Evolutionary conservation across 2,329 filamentous ascomycete species (phyloP).

Genomic region (Trichoderma sp.): DNA sequence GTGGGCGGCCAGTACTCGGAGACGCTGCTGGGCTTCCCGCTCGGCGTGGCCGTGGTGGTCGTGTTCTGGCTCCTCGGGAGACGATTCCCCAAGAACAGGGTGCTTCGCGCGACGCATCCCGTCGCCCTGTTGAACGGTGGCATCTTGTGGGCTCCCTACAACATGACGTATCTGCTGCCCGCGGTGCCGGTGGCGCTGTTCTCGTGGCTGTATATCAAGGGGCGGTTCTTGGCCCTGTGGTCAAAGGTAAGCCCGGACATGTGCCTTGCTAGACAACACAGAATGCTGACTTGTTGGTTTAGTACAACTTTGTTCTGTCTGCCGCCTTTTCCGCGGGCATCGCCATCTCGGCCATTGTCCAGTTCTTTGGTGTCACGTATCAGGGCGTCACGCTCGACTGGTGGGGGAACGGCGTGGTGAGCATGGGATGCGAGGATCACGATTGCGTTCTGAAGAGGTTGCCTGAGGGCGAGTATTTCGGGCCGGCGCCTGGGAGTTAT

Average conservation of each 20-base stretch:
- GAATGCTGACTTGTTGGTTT: slow-evolving; percentile 25
- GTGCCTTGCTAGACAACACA: background rate
- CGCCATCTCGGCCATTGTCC: slow-evolving; percentile 46
- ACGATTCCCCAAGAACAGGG: slow-evolving; percentile 37
- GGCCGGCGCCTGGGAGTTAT: slow-evolving; percentile 30
- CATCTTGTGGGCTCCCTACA: slow-evolving; percentile 49
- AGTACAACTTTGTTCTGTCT: slow-evolving; percentile 52
- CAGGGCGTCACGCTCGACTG: slow-evolving; percentile 41
- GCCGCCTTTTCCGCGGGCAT: slow-evolving; percentile 48
- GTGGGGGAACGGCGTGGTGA: slow-evolving; percentile 47
- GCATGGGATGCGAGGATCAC: slow-evolving; percentile 33
- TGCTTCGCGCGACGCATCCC: slow-evolving; percentile 47
- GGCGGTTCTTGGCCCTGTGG: slow-evolving; percentile 52
- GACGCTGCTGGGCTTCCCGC: slow-evolving; percentile 44
- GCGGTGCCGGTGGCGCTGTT: slow-evolving; percentile 51
- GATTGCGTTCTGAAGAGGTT: slow-evolving; percentile 31
- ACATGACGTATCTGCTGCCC: slow-evolving; percentile 50
- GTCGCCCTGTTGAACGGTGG: slow-evolving; percentile 47
- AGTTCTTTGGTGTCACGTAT: slow-evolving; percentile 47
- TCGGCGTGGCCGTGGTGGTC: slow-evolving; percentile 43
- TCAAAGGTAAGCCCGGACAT: slow-evolving; percentile 40
- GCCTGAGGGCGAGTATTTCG: slow-evolving; percentile 36
- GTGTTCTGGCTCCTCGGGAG: slow-evolving; percentile 43
- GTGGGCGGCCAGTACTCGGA: slow-evolving; percentile 41
- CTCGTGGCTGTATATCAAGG: slow-evolving; percentile 52